Evolutionary conservation across 2,329 filamentous ascomycete genomes (phyloP), one percentile per base, ranked within the genome.

Genomic region (Alternaria sp.): DNA sequence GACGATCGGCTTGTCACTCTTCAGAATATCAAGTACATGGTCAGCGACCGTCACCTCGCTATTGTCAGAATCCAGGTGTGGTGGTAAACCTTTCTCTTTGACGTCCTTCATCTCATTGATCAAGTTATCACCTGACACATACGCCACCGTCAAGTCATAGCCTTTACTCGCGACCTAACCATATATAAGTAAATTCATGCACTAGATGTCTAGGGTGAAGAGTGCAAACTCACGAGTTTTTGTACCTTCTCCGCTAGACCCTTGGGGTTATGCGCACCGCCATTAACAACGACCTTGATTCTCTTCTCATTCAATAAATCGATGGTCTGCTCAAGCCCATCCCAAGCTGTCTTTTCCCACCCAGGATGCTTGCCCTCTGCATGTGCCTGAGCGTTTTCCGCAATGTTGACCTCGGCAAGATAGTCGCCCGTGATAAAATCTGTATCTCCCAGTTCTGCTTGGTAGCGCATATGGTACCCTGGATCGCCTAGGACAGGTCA

Each of bases 201-300:
- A 22, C 3, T 7, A 5, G 20, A 49, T 30, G 20, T 16, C 46
- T 25, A 25, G 5, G 32, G 25, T 0, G 46, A 49, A 14, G 8
- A 25, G 16, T 0, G 2, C 3, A 36, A 30, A 54, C 64, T 64
- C 38, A 80, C 79, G 60, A 85, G 62, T 18, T 78, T 69, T 5
- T 79, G 72, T 0, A 82, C 77, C 57, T 82, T 81, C 52, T 82
- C 67, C 3, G 86, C 84, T 16, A 89, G 67, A 0, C 82, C 84
- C 58, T 79, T 79, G 0, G 86, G 86, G 58, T 88, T 85, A 16
- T 85, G 79, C 3, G 82, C 84, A 0, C 87, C 86, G 3, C 86
- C 86, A 65, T 88, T 87, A 57, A 87, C 78, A 36, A 86, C 78
- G 12, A 88, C 78, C 61, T 85, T 86, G 74, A 87, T 87, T 0